A percentile compares a stretch with the other conserved stretches of the same genome.
Evolutionary conservation across 495 filamentous ascomycete species (phyloP).

Genomic region (Podospora comata): DNA sequence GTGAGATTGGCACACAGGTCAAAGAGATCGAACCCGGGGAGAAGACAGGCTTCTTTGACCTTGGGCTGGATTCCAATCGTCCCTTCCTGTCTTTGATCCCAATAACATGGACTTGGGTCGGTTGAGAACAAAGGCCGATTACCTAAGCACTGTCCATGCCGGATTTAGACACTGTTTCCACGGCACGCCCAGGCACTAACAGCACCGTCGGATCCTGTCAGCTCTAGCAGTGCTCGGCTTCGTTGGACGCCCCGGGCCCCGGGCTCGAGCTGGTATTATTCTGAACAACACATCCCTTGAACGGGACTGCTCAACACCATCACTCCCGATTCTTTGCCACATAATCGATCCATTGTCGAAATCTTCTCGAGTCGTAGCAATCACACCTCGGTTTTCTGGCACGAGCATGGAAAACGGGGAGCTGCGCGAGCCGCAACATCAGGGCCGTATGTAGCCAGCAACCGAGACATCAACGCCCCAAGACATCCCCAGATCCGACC

Average conservation of each 20-base stretch:
- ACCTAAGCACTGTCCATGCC: background rate
- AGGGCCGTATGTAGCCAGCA: slow-evolving; percentile 19
- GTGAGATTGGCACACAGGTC: background rate
- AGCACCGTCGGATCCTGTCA: background rate
- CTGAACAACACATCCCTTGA: background rate
- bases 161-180: background rate
- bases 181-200: background rate
- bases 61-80: background rate
- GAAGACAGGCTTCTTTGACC: background rate
- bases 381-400: slow-evolving; percentile 3
- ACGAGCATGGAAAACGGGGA: slow-evolving; percentile 18
- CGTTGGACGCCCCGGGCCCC: background rate
- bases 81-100: background rate
- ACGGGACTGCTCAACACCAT: background rate
- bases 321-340: background rate
- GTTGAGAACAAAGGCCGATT: background rate
- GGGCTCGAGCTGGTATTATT: background rate
- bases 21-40: background rate
- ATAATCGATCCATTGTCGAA: background rate
- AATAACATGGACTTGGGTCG: background rate
- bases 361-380: background rate
- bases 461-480: slow-evolving; percentile 3
- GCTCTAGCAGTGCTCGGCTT: background rate
- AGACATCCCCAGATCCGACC: background rate
- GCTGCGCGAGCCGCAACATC: slow-evolving; percentile 21